Evolutionary conservation across 2,329 filamentous ascomycete species (phyloP).

Genomic region (Hypoxylon sp.): DNA sequence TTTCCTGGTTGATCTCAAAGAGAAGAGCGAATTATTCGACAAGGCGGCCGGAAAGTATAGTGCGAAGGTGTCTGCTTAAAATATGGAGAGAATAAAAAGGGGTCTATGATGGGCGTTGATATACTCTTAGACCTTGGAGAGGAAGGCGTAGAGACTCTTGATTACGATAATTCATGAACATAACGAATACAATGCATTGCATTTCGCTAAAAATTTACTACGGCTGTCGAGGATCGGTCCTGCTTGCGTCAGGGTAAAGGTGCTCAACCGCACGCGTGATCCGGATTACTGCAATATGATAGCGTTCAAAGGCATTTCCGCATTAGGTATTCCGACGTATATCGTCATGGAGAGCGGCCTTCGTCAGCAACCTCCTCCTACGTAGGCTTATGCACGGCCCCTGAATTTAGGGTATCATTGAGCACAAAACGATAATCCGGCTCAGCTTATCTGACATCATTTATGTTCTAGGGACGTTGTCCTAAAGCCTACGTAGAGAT

Average conservation of each 20-base stretch:
- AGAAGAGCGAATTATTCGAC: slow-evolving; percentile 91
- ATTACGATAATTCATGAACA: slow-evolving; percentile 35
- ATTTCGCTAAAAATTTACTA: background rate
- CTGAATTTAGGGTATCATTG: slow-evolving; percentile 2
- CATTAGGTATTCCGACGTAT: slow-evolving; percentile 29
- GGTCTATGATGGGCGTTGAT: slow-evolving; percentile 12
- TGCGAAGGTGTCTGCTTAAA: slow-evolving; percentile 79
- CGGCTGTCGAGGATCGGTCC: background rate
- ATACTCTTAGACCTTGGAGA: slow-evolving; percentile 26
- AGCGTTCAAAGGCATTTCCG: slow-evolving; percentile 21
- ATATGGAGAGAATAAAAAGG: slow-evolving; percentile 13
- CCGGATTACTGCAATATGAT: background rate
- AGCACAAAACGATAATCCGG: background rate
- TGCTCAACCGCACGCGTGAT: background rate
- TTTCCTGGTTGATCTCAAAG: slow-evolving; percentile 80
- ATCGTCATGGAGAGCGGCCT: background rate
- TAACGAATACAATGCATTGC: slow-evolving; percentile 24
- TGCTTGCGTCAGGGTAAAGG: background rate
- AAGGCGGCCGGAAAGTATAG: slow-evolving; percentile 88
- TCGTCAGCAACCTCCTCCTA: slow-evolving; percentile 7
- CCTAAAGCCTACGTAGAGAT: background rate
- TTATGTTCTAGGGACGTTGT: background rate
- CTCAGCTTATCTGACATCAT: slow-evolving; percentile 38
- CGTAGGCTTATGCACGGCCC: slow-evolving; percentile 1
- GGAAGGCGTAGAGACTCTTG: slow-evolving; percentile 23